These are phyloP conservation scores for Pseudogymnoascus sp. DNA, from an alignment of 2,329 filamentous ascomycete genomes.

Conservation along the genomic window DNA sequence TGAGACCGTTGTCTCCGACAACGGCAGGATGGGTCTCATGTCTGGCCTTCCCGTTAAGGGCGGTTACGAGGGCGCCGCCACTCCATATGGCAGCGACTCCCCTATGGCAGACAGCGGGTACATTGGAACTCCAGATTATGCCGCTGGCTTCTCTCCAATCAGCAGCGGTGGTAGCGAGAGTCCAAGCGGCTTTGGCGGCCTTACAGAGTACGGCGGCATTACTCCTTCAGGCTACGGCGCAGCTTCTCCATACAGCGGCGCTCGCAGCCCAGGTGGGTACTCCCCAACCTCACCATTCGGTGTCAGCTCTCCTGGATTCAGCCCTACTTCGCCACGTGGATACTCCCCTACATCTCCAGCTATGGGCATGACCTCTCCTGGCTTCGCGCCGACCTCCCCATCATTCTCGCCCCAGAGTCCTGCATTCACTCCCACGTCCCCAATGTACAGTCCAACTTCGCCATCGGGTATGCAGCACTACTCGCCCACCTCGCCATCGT, in stretches of 20 bases:
- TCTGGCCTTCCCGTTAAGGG: constrained; percentile 71
- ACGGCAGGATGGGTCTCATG: constrained; percentile 76
- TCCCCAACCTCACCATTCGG: constrained; percentile 34
- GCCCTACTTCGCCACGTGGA: constrained; percentile 68
- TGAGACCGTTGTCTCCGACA: constrained; percentile 88
- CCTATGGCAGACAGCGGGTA: constrained; percentile 67
- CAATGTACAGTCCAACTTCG: constrained; percentile 21
- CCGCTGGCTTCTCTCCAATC: constrained; percentile 67
- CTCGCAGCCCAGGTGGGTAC: constrained; percentile 55
- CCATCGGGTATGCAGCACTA: constrained; percentile 15
- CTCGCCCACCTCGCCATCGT: constrained; percentile 24
- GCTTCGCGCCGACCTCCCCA: constrained; percentile 63
- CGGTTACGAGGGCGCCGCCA: constrained; percentile 74
- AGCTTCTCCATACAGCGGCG: constrained; percentile 54
- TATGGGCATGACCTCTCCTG: constrained; percentile 55
- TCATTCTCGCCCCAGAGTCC: constrained; percentile 60
- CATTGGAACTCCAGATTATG: constrained; percentile 49
- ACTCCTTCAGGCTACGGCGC: constrained; percentile 39
- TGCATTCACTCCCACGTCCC: constrained; percentile 26
- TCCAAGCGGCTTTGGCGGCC: constrained; percentile 53
- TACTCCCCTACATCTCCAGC: constrained; percentile 35
- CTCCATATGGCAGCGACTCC: constrained; percentile 85
- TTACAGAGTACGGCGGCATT: constrained; percentile 46
- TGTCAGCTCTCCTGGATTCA: constrained; percentile 20
- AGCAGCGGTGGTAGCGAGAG: constrained; percentile 65